These are phyloP conservation scores for Claviceps paspali DNA, from an alignment of 2,329 filamentous ascomycete genomes.

Conservation along the genomic window DNA sequence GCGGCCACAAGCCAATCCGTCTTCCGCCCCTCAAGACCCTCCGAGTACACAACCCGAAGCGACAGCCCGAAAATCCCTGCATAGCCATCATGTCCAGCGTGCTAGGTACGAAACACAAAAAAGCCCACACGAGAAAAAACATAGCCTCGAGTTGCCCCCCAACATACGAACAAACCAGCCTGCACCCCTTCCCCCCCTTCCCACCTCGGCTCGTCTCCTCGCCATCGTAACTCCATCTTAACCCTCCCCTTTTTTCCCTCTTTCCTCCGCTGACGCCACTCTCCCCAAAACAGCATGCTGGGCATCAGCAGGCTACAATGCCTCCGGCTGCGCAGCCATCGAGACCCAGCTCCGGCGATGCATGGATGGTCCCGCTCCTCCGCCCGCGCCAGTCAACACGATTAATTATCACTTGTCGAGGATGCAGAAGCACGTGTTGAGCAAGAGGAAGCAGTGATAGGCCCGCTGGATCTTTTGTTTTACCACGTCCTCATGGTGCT, in stretches of 20 bases:
- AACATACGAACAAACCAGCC: neutral
- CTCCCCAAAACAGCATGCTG: constrained; percentile 48
- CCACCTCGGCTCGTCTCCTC: neutral
- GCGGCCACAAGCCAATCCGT: constrained; percentile 34
- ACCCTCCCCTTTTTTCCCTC: neutral
- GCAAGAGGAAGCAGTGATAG: constrained; percentile 21
- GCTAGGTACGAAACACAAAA: constrained; percentile 28
- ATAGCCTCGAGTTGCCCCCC: neutral
- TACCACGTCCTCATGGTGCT: too few relatives aligned
- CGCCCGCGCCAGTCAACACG: constrained; percentile 43
- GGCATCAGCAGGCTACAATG: constrained; percentile 61
- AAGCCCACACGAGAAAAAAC: too few relatives aligned
- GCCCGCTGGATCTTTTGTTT: too few relatives aligned
- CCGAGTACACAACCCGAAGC: constrained; percentile 38
- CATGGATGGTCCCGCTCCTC: constrained; percentile 62
- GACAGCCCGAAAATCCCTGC: constrained; percentile 34
- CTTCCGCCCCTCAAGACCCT: constrained; percentile 41
- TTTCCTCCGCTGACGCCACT: neutral
- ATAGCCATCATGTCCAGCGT: constrained; percentile 41
- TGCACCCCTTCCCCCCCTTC: too few relatives aligned
- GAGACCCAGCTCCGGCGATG: constrained; percentile 47
- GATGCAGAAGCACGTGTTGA: constrained; percentile 57
- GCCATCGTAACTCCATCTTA: too few relatives aligned
- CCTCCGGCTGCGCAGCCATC: constrained; percentile 40
- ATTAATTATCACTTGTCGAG: constrained; percentile 88